Percentiles rank a stretch among this genome's conserved stretches.
Evolutionary conservation across 768 basidiomycete genomes (phyloP).

Genomic region (Mycena leptocephala): DNA sequence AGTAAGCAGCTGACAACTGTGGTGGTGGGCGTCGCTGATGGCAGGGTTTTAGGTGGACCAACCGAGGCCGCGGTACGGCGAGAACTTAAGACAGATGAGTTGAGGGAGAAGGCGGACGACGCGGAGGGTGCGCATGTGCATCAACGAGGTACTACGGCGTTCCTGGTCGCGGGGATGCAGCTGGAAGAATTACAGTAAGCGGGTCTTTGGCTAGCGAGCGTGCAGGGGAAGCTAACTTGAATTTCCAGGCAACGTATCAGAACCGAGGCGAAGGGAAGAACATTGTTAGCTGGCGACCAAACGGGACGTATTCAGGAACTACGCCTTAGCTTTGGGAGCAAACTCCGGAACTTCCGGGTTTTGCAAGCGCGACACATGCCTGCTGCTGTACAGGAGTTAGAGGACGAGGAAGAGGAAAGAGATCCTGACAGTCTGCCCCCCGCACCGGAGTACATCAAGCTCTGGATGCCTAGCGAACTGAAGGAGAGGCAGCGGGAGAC

Average conservation of each 20-base stretch:
- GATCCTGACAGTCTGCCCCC: background rate
- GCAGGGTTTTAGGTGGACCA: background rate
- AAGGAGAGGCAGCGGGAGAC: background rate
- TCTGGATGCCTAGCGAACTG: conserved; percentile 18
- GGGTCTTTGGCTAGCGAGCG: background rate
- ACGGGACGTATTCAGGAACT: conserved; percentile 9
- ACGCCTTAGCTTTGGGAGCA: conserved; percentile 5
- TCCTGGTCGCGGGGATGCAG: background rate
- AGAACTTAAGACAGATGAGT: background rate
- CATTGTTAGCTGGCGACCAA: background rate
- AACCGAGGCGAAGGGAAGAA: background rate
- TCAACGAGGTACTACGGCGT: no score
- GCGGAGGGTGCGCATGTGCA: background rate
- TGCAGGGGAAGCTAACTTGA: background rate
- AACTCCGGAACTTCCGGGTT: background rate
- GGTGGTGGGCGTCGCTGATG: no score
- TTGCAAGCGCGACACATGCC: conserved; percentile 13
- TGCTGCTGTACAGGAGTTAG: background rate
- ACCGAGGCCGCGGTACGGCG: background rate
- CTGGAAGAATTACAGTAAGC: conserved; percentile 9
- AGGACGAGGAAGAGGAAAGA: conserved; percentile 11
- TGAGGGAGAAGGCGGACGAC: background rate
- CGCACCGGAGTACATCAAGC: no score
- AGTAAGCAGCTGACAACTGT: background rate
- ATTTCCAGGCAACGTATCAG: background rate